A percentile compares a stretch with the other conserved stretches of the same genome.
Evolutionary conservation across 768 basidiomycete genomes (phyloP).

Genomic region (Crucibulum laeve): DNA sequence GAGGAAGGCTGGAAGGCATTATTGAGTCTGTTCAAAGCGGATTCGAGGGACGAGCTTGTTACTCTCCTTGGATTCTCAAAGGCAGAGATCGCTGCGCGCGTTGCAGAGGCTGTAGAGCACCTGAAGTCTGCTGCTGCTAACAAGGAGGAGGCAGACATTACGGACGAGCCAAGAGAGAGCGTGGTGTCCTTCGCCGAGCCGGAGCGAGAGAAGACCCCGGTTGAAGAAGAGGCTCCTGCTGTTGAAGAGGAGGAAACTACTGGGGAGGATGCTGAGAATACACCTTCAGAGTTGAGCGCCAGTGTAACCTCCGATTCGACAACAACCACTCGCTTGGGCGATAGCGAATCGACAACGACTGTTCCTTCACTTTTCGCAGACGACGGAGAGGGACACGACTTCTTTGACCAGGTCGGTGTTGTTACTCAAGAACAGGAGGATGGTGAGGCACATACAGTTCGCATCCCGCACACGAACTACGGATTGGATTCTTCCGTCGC

Average conservation of each 20-base stretch:
- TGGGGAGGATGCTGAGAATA: conserved; percentile 44
- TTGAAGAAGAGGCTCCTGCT: conserved; percentile 31
- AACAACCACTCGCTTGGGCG: conserved; percentile 48
- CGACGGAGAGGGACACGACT: conserved; percentile 66
- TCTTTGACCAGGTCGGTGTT: conserved; percentile 81
- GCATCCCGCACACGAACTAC: conserved; percentile 77
- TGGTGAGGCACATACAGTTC: conserved; percentile 35
- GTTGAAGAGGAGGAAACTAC: conserved; percentile 31
- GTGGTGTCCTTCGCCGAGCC: conserved; percentile 86
- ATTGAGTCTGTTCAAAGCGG: conserved; percentile 81
- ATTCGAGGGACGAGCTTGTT: conserved; percentile 88
- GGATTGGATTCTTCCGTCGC: conserved; percentile 87
- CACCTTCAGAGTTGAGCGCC: conserved; percentile 71
- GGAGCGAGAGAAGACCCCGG: conserved; percentile 43
- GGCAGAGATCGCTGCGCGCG: conserved; percentile 71
- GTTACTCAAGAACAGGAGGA: conserved; percentile 52
- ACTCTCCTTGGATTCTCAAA: conserved; percentile 91
- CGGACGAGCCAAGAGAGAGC: conserved; percentile 53
- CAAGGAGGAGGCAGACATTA: conserved; percentile 33
- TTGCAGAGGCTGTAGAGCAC: conserved; percentile 78
- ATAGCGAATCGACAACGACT: conserved; percentile 79
- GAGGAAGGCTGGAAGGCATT: conserved; percentile 82
- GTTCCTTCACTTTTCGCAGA: conserved; percentile 88
- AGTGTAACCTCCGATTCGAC: conserved; percentile 62
- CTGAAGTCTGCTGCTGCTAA: conserved; percentile 46